Evolutionary conservation across 345 rosid species (phyloP), one percentile per base, ranked within the genome.

Genomic region (Bruguiera gymnorhiza): DNA sequence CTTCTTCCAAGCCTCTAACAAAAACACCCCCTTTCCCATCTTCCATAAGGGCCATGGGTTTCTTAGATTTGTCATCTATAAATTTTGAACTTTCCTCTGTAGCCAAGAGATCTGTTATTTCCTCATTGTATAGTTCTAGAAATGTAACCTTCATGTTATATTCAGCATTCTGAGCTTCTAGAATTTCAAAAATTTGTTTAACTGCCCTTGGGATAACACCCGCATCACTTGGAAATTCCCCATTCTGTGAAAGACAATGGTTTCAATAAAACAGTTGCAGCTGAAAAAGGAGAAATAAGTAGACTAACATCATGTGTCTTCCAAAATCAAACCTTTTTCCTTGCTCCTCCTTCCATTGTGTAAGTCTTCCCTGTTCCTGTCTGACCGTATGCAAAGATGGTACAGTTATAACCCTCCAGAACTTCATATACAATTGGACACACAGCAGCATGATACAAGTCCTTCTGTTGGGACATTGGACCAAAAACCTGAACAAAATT

Each of bases 21-120:
- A 95, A 87, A 67, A 95, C 99, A 70, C 96, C 97, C n/a, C 99
- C 99, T 79, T 89, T 95, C 64, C 99, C 97, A 68, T 95, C 99
- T 83, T 95, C 99, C 99, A 95, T 95, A 59, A 95, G 96, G 65
- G 98, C 98, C 66, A 95, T 84, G 16, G 99, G 89, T 69, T 90
- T 95, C 80, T 95, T 92, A 30, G 97, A 84, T 81, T 90, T 95
- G 68, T 95, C 99, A 73, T 95, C 99, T 3, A 82, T 64, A 71
- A 92, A 92, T 70, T 87, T 95, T 32, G 82, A 66, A 77, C 85
- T 81, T 84, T 92, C 98, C 71, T 95, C 99, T 5, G 67, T 84
- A 66, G 99, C 98, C 87, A 95, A 85, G 79, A 95, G 98, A 85
- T 95, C 99, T 15, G 98, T 80, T 62, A 95, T 92, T 80, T 95